phyloP scores from a whole-genome alignment of 192 early-diverging fungal genomes.

The Backusella mclennaniae region DNA sequence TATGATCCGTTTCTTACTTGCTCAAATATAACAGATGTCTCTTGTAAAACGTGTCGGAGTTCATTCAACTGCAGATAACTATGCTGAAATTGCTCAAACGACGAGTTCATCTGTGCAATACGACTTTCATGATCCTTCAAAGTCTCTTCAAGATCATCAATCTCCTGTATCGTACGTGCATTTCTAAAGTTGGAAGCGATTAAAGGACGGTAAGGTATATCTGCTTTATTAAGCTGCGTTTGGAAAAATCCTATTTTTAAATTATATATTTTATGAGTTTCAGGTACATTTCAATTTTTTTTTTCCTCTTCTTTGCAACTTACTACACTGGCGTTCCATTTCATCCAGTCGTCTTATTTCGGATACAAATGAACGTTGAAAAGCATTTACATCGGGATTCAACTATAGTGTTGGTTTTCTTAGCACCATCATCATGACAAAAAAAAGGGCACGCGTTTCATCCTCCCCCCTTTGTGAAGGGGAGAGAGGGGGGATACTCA shows the following conservation, averaged over 20 bases:
- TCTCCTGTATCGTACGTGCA: slow-evolving; percentile 79
- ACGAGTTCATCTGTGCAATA: slow-evolving; percentile 81
- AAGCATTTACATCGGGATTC: slow-evolving; percentile 92
- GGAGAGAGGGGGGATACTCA: background rate
- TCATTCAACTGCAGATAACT: slow-evolving; percentile 88
- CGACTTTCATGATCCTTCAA: slow-evolving; percentile 80
- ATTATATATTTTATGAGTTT: background rate
- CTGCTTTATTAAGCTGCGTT: slow-evolving; percentile 75
- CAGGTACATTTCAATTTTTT: background rate
- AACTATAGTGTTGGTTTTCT: slow-evolving; percentile 49
- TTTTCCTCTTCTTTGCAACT: slow-evolving; percentile 22
- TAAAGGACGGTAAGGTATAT: slow-evolving; percentile 56
- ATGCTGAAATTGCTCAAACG: slow-evolving; percentile 85
- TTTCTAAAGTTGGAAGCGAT: slow-evolving; percentile 48
- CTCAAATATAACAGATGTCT: slow-evolving; percentile 80
- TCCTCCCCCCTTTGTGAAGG: background rate
- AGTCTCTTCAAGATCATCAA: slow-evolving; percentile 88
- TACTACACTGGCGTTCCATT: slow-evolving; percentile 93
- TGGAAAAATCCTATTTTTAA: slow-evolving; percentile 70
- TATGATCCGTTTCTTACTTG: slow-evolving; percentile 44
- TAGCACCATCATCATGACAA: background rate
- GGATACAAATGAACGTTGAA: slow-evolving; percentile 93
- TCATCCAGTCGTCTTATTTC: slow-evolving; percentile 96
- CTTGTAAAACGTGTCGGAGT: slow-evolving; percentile 82
- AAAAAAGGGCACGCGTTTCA: background rate